A percentile compares a stretch with the other conserved stretches of the same genome.
phyloP scores from a whole-genome alignment of 2,329 filamentous ascomycete species.

The Magnaporthiopsis poae region DNA sequence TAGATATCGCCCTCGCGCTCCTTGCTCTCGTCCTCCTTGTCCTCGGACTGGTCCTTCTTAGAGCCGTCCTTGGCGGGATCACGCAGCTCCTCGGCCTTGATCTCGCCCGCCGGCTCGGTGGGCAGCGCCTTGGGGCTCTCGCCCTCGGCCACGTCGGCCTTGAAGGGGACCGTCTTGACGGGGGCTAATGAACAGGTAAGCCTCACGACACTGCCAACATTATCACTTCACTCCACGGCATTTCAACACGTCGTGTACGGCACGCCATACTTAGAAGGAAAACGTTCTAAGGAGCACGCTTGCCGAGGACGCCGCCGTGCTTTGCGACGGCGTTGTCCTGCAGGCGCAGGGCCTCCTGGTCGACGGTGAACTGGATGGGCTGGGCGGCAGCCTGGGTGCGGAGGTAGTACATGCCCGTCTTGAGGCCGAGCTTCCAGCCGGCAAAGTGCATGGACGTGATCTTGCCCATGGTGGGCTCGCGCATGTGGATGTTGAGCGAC shows the following conservation, averaged over 20 bases:
- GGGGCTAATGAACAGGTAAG: no score
- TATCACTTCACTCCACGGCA: no score
- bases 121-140: constrained; percentile 70
- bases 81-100: constrained; percentile 56
- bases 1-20: constrained; percentile 87
- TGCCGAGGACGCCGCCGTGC: constrained; percentile 50
- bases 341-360: constrained; percentile 87
- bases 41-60: constrained; percentile 59
- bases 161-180: constrained; percentile 57
- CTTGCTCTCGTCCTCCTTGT: constrained; percentile 59
- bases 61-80: constrained; percentile 37
- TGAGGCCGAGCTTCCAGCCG: constrained; percentile 96
- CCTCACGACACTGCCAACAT: no score
- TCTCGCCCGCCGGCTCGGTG: constrained; percentile 53
- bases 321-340: constrained; percentile 70
- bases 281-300: constrained; percentile 59
- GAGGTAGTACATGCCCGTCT: constrained; percentile 99
- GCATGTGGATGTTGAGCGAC: constrained; percentile 98
- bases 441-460: constrained; percentile 99
- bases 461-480: constrained; percentile 98
- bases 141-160: constrained; percentile 66
- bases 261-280: no score
- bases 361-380: constrained; percentile 97
- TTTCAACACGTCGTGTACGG: no score
- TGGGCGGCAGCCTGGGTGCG: constrained; percentile 93